Evolutionary conservation across 257 asterid genomes (phyloP), one percentile per base, ranked within the genome.

Genomic region (Gentiana dahurica): DNA sequence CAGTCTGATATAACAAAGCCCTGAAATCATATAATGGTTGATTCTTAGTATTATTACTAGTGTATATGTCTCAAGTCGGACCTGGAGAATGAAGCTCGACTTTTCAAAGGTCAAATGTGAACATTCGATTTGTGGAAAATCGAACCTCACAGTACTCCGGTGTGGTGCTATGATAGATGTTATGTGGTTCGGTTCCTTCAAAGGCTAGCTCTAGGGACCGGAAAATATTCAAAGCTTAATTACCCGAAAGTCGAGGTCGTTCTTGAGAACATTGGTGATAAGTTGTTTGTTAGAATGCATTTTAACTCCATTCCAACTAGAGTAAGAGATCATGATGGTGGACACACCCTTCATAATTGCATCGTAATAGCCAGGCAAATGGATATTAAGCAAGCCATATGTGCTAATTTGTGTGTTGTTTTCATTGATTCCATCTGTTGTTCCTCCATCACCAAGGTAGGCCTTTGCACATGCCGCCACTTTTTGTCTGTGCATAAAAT

Each of bases 401-500:
- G 41, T 49, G 57, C 61, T 71, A 10, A 70, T 53, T 53, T 74
- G 44, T 37, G 95, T 83, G 44, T 86, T 83, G 59, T 83, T 77
- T 76, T 68, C 85, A 24, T 86, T 86, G 34, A 80, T 80, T 41
- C 95, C 95, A 6, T 72, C 61, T 0, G 74, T 74, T 2, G 95
- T 86, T 70, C 95, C 95, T n/a, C 95, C 95, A 63, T 86, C 95
- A 5, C 93, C 93, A 1, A 81, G 83, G 24, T 41, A 86, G 69
- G 83, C 93, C 67, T 86, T 86, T 0, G 89, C 95, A 51, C 81
- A 72, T 3, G 89, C 95, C 4, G 71, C 64, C 48, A 80, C 55
- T 53, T 72, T 80, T 13, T 65, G 51, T 52, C 86, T 79, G 76
- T 75, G 60, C 46, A 32, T 6, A 45, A 13, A 51, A 13, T 2